Percentiles rank a stretch among this genome's conserved stretches.
phyloP scores from a whole-genome alignment of 2,329 filamentous ascomycete species.

The Fusarium veterinarium region DNA sequence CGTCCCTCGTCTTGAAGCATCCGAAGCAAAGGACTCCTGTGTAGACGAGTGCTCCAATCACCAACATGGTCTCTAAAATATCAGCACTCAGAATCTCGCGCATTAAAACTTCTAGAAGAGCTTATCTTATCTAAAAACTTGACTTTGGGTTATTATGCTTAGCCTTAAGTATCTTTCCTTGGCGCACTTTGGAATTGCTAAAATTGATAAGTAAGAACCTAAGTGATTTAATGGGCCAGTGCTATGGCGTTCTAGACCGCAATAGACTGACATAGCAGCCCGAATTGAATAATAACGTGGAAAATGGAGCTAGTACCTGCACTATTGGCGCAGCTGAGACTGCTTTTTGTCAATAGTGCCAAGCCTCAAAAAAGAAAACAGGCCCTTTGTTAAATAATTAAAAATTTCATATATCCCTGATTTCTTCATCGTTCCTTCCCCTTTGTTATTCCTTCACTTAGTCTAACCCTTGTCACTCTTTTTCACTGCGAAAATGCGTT shows the following conservation, averaged over 20 bases:
- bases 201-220: fast-evolving
- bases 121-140: fast-evolving
- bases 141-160: neutral
- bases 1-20: too few species aligned
- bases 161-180: neutral
- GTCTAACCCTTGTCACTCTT: neutral
- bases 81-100: neutral
- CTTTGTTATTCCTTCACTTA: fast-evolving
- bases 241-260: neutral
- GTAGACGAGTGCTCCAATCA: too few species aligned
- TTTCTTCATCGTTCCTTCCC: fast-evolving
- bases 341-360: neutral
- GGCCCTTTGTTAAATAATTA: fast-evolving
- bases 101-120: neutral
- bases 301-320: neutral
- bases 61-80: too few species aligned
- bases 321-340: neutral
- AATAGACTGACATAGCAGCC: neutral
- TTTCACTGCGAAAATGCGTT: neutral
- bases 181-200: neutral
- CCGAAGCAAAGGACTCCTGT: too few species aligned
- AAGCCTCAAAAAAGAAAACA: neutral
- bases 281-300: fast-evolving
- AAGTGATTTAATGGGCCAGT: neutral
- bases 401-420: neutral